phyloP scores from a whole-genome alignment of 2,329 filamentous ascomycete species.

The Coniella lustricola region DNA sequence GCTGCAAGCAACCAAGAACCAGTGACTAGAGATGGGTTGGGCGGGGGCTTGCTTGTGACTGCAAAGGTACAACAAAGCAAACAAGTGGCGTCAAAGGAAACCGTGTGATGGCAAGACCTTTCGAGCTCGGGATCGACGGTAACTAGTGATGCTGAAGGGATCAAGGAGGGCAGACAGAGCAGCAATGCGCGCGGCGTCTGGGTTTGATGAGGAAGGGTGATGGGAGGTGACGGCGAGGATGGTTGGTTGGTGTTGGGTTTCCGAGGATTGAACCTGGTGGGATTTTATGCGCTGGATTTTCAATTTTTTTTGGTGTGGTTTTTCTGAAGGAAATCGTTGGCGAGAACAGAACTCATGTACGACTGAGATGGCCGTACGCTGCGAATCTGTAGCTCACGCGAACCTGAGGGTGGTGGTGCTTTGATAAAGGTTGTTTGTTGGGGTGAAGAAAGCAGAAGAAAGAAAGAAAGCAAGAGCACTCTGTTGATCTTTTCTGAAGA shows the following conservation, averaged over 20 bases:
- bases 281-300: slow-evolving; percentile 47
- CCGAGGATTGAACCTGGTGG: slow-evolving; percentile 17
- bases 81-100: slow-evolving; percentile 14
- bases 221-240: slow-evolving; percentile 6
- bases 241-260: slow-evolving; percentile 12
- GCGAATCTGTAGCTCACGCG: slow-evolving; percentile 38
- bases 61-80: slow-evolving; percentile 13
- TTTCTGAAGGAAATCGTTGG: slow-evolving; percentile 42
- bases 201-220: not conserved
- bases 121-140: slow-evolving; percentile 8
- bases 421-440: slow-evolving; percentile 39
- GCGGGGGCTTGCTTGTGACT: slow-evolving; percentile 5
- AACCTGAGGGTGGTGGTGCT: slow-evolving; percentile 31
- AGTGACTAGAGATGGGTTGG: slow-evolving; percentile 10
- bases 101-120: slow-evolving; percentile 4
- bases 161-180: slow-evolving; percentile 1
- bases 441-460: slow-evolving; percentile 31
- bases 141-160: slow-evolving; percentile 14
- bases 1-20: slow-evolving; percentile 1
- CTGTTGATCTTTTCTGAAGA: slow-evolving; percentile 11
- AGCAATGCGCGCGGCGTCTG: slow-evolving; percentile 15
- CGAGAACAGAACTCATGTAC: slow-evolving; percentile 55
- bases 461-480: slow-evolving; percentile 18
- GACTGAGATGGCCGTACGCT: slow-evolving; percentile 43
- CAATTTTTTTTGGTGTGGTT: slow-evolving; percentile 55